Conservation (phyloP, 164 flowering plant genomes). For the Litsea cubeba region DNA sequence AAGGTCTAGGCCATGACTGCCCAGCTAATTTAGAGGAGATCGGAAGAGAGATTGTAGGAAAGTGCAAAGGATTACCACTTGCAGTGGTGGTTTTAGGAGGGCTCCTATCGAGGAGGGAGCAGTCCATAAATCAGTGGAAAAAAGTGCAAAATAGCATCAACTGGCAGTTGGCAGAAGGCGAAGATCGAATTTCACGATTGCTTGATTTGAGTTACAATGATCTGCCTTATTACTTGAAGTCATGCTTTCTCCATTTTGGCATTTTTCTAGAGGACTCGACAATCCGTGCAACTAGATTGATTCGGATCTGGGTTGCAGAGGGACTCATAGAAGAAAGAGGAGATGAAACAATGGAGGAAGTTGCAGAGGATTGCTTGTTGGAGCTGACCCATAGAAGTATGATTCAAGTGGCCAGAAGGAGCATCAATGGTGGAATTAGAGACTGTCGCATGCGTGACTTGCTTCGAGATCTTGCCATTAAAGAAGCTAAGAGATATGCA, state of each 20-base stretch:
- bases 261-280: not conserved
- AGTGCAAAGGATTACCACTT: not conserved
- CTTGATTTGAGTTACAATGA: not conserved
- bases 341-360: constrained; percentile 3
- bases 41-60: not conserved
- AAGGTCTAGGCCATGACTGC: not conserved
- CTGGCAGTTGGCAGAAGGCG: not conserved
- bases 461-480: not conserved
- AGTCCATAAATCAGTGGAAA: not conserved
- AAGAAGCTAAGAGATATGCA: not conserved
- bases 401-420: not conserved
- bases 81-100: constrained; percentile 9
- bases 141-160: not conserved
- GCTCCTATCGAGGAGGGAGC: not conserved
- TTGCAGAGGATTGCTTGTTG: constrained; percentile 1
- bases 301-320: constrained; percentile 6
- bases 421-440: not conserved
- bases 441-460: not conserved
- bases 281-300: not conserved
- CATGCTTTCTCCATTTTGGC: not conserved
- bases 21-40: not conserved
- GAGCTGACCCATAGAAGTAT: constrained; percentile 4
- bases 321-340: constrained; percentile 3
- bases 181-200: not conserved
- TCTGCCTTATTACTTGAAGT: not conserved